Conservation (phyloP, 192 early-diverging fungal genomes). For the Coemansia sp. region DNA sequence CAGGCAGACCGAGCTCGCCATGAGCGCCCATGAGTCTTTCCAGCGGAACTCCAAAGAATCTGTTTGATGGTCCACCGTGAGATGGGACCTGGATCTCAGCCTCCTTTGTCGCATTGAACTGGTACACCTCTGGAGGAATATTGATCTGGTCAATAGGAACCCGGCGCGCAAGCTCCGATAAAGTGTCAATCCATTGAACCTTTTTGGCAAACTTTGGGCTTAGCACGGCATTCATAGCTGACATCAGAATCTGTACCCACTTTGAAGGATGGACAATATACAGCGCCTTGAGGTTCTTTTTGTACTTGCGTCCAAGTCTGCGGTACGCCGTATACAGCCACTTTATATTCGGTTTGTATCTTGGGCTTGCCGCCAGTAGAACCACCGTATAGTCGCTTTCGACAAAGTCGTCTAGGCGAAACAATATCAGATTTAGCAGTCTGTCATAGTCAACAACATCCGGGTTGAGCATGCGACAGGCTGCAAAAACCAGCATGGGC, state of each 20-base stretch:
- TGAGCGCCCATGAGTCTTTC: slow-evolving; percentile 73
- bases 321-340: slow-evolving; percentile 90
- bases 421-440: slow-evolving; percentile 66
- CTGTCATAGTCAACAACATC: slow-evolving; percentile 77
- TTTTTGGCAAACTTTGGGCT: slow-evolving; percentile 93
- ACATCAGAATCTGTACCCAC: slow-evolving; percentile 80
- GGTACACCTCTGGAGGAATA: slow-evolving; percentile 65
- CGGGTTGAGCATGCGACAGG: slow-evolving; percentile 88
- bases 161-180: slow-evolving; percentile 64
- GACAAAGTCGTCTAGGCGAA: slow-evolving; percentile 76
- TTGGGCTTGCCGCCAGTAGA: slow-evolving; percentile 75
- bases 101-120: slow-evolving; percentile 53
- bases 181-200: slow-evolving; percentile 74
- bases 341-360: slow-evolving; percentile 75
- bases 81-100: slow-evolving; percentile 42
- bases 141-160: slow-evolving; percentile 76
- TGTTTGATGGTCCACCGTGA: slow-evolving; percentile 36
- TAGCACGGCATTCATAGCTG: slow-evolving; percentile 80
- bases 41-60: slow-evolving; percentile 77
- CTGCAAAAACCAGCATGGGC: slow-evolving; percentile 80
- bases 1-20: slow-evolving; percentile 75
- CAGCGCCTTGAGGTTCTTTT: slow-evolving; percentile 92
- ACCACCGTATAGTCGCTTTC: slow-evolving; percentile 91
- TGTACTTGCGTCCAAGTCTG: slow-evolving; percentile 79
- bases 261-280: slow-evolving; percentile 91